Base-by-base conservation (phyloP, 2,329 filamentous ascomycete genomes). In the Fusarium dlaminii region DNA sequence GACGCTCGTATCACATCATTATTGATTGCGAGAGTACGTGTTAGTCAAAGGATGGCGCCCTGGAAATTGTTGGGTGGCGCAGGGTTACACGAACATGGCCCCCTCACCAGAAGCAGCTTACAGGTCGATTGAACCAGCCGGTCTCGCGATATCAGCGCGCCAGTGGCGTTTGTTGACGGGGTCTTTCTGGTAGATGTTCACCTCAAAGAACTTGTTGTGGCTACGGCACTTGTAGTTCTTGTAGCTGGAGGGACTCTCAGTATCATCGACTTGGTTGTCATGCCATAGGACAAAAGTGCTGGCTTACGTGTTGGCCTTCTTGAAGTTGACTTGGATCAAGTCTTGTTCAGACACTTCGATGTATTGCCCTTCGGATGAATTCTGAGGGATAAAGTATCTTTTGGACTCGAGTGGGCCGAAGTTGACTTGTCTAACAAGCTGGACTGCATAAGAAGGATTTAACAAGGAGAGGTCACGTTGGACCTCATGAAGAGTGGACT, bases 391-490 rank as follows among this genome's bases (percentile, higher is more conserved):
- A 8, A 61, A 54, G 37, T 61, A 61, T 10, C 46, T 29, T 20
- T 61, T 61, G 3, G 58, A 61, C 6, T 54, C 37, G 7, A 61
- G 37, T n/a, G 37, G 46, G 15, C 58, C 46, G 15, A n/a, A 54
- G 29, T 61, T 54, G 24, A 43, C 30, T 27, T 61, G 37, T 8
- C n/a, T 30, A 10, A 54, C 58, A 61, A 61, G 37, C 46, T 61
- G 37, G 5, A 54, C 46, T 3, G 58, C 46, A 18, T 54, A 61
- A 22, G 37, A 20, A 4, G 58, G 37, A 10, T 24, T 15, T 8
- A 29, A 6, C 42, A 36, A 14, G n/a, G 37, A 48, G 15, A 43
- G 17, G 29, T 30, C 18, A 12, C 13, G 27, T 8, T 18, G 15
- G 4, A 8, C 3, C 18, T 32, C 14, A 10, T n/a, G 10, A 12